Conservation (phyloP, 805 yeast genomes). For the Priceomyces melissophilus region DNA sequence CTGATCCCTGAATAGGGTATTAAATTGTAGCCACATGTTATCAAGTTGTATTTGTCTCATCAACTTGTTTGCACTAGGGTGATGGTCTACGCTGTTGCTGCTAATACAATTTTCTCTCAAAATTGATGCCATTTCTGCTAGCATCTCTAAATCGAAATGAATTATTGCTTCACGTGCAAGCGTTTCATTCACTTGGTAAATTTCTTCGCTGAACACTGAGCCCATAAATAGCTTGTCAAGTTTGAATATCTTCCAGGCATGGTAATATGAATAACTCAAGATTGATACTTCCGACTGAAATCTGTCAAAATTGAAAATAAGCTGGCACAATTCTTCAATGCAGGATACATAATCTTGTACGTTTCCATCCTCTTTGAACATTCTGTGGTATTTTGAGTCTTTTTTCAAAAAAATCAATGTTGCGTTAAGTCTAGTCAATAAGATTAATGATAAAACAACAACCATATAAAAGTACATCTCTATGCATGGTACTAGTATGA, state of each 20-base stretch:
- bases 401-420: not conserved
- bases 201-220: slow-evolving; percentile 1
- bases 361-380: not conserved
- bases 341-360: not conserved
- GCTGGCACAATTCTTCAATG: not conserved
- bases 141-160: slow-evolving; percentile 1
- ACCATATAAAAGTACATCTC: slow-evolving; percentile 2
- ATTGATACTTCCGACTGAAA: not conserved
- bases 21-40: slow-evolving; percentile 12
- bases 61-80: too few relatives aligned
- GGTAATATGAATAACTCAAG: slow-evolving; percentile 29
- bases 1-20: slow-evolving; percentile 3
- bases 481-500: slow-evolving; percentile 2
- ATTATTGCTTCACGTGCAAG: not conserved
- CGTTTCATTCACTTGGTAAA: not conserved
- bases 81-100: slow-evolving; percentile 2
- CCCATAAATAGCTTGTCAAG: slow-evolving; percentile 2
- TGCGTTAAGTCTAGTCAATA: slow-evolving; percentile 3
- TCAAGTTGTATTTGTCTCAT: slow-evolving; percentile 8
- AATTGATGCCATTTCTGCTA: not conserved
- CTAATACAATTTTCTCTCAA: slow-evolving; percentile 1
- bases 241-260: slow-evolving; percentile 33
- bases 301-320: not conserved
- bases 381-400: not conserved
- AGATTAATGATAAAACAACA: not conserved